Percentiles rank a stretch among this genome's conserved stretches.
These are phyloP conservation scores for Chytridiales sp. DNA, from an alignment of 371 early-diverging fungal genomes.

Conservation along the genomic window DNA sequence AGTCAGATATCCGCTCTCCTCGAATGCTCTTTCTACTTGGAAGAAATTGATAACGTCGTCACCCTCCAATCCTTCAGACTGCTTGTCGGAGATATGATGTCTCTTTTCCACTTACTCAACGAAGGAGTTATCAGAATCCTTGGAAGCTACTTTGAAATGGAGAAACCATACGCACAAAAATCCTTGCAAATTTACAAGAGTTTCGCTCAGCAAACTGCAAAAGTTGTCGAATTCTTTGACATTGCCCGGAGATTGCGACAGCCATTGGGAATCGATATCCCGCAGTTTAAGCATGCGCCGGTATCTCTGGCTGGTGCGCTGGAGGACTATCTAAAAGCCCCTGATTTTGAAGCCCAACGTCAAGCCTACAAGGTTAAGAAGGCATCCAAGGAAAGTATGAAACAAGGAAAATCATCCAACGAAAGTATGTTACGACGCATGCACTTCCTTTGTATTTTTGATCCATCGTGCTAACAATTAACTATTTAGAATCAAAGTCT, in stretches of 20 bases:
- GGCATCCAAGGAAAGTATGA: conserved; percentile 18
- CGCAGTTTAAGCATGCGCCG: conserved; percentile 83
- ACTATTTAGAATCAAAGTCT: neutral
- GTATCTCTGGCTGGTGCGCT: conserved; percentile 79
- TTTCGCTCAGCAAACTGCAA: conserved; percentile 82
- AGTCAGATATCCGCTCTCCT: conserved; percentile 77
- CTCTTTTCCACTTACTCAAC: conserved; percentile 84
- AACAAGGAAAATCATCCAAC: too few species aligned
- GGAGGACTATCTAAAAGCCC: conserved; percentile 81
- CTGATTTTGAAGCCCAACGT: conserved; percentile 63
- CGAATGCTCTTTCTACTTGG: conserved; percentile 75
- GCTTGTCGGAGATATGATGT: conserved; percentile 80
- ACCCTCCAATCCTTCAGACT: conserved; percentile 82
- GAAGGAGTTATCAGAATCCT: conserved; percentile 90
- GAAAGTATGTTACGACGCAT: neutral
- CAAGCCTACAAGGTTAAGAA: conserved; percentile 44
- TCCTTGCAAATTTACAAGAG: conserved; percentile 85
- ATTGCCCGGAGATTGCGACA: conserved; percentile 69
- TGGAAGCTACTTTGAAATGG: conserved; percentile 84
- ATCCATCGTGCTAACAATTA: too few species aligned
- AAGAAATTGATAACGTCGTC: conserved; percentile 83
- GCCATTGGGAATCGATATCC: conserved; percentile 75
- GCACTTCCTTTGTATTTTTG: neutral
- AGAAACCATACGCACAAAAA: conserved; percentile 71
- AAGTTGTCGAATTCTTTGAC: conserved; percentile 74